A percentile compares a stretch with the other conserved stretches of the same genome.
Evolutionary conservation across 139 green algal genomes (phyloP).

Genomic region (Chlamydomonas schloesseri): DNA sequence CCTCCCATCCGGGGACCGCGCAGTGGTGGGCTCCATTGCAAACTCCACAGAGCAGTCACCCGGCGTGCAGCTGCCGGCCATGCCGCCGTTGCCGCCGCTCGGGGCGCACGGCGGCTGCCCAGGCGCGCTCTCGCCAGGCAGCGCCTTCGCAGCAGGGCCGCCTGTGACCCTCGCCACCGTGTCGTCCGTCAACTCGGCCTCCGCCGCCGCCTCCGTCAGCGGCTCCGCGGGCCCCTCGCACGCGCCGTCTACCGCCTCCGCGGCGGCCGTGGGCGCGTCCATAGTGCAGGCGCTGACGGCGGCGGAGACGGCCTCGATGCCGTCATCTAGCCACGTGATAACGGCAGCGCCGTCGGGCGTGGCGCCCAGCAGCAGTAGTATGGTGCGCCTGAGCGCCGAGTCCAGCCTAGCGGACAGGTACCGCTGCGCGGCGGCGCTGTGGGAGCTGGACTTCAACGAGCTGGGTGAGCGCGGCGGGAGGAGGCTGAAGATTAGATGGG

Average conservation of each 20-base stretch:
- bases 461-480: slow-evolving; percentile 19
- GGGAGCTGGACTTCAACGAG: slow-evolving; percentile 70
- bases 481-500: not conserved
- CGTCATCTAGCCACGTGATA: too few relatives aligned
- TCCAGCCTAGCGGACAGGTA: slow-evolving; percentile 48
- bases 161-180: not conserved
- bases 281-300: not conserved
- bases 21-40: slow-evolving; percentile 16
- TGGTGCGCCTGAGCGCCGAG: slow-evolving; percentile 17
- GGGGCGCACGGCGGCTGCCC: not conserved
- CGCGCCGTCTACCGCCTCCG: not conserved
- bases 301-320: too few relatives aligned
- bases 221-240: not conserved
- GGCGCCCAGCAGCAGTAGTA: not conserved
- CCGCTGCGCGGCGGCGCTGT: slow-evolving; percentile 57
- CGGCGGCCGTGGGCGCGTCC: too few relatives aligned
- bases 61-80: not conserved
- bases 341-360: not conserved
- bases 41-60: not conserved
- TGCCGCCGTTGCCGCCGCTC: not conserved
- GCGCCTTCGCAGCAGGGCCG: not conserved
- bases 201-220: not conserved
- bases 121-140: too few relatives aligned
- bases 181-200: not conserved
- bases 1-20: too few relatives aligned